Base-by-base conservation (phyloP, 2,329 filamentous ascomycete species). In the Alternaria sp. region DNA sequence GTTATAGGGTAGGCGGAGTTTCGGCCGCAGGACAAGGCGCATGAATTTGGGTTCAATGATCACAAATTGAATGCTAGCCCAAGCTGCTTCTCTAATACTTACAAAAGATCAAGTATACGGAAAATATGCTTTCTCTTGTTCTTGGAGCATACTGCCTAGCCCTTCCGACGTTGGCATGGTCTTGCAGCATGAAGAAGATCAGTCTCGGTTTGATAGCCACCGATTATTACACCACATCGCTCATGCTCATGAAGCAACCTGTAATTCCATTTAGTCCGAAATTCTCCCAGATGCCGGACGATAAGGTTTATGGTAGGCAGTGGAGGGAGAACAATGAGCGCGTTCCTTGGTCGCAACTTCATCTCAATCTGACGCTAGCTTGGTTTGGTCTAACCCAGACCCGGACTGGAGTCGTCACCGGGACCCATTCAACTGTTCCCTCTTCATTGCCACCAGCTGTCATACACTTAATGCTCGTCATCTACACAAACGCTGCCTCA, bases 1-100 rank as follows among this genome's bases (percentile, higher is more conserved):
- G 70, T 1, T 71, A 67, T 38, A 66, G 68, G n/a, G 34, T 68
- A 10, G 64, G 57, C 11, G 45, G 57, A 43, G 40, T 22, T 22
- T 41, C 49, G 22, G 41, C 56, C 7, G 5, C 30, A 2, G 32
- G 25, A n/a, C 16, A 12, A 25, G 1, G 14, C 10, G 34, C 40
- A 20, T 40, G 18, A 32, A 20, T 9, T 18, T 49, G 30, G 1
- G 1, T 30, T 2, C 14, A n/a, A 6, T 5, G 14, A 4, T 20
- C 22, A 50, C 0, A 40, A 20, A 18, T 10, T 11, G n/a, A n/a
- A 20, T 16, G 16, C 16, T n/a, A n/a, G 34, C 3, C n/a, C 8
- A 7, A 38, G 34, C 12, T 0, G 9, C 3, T 30, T 30, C 28
- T 30, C 7, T 7, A 8, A 27, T 30, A 22, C 12, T 22, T 11